A percentile compares a stretch with the other conserved stretches of the same genome.
phyloP scores from a whole-genome alignment of 352 stramenopile genomes.

The Phytopythium helicoides region DNA sequence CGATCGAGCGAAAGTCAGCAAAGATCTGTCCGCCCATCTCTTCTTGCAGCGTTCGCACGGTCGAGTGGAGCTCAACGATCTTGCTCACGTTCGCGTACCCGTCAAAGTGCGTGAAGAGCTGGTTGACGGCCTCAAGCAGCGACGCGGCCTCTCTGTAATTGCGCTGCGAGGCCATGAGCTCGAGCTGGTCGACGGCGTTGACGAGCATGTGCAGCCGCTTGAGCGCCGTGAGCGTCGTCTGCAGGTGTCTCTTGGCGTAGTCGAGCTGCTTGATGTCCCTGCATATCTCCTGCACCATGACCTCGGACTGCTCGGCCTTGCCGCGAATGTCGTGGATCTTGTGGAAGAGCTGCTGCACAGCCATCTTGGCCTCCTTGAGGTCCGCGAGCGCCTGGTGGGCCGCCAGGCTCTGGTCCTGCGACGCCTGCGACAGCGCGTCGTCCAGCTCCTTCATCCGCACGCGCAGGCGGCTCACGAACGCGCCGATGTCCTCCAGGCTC shows the following conservation, averaged over 20 bases:
- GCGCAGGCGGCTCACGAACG: slow-evolving; percentile 79
- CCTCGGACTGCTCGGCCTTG: slow-evolving; percentile 95
- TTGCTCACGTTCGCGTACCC: slow-evolving; percentile 90
- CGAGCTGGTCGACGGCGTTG: slow-evolving; percentile 94
- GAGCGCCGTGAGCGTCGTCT: slow-evolving; percentile 93
- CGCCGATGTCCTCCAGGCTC: slow-evolving; percentile 71
- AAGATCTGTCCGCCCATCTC: slow-evolving; percentile 88
- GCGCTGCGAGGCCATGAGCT: slow-evolving; percentile 74
- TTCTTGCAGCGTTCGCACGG: slow-evolving; percentile 88
- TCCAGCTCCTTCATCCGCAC: slow-evolving; percentile 81
- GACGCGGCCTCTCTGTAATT: slow-evolving; percentile 95
- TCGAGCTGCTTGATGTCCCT: slow-evolving; percentile 98
- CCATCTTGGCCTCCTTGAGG: slow-evolving; percentile 80
- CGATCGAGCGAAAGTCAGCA: slow-evolving; percentile 87
- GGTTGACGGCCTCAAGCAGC: slow-evolving; percentile 95
- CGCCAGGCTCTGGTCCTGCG: slow-evolving; percentile 73
- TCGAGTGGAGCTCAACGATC: slow-evolving; percentile 92
- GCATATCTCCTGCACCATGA: slow-evolving; percentile 98
- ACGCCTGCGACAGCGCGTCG: slow-evolving; percentile 73
- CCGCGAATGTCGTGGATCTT: slow-evolving; percentile 93
- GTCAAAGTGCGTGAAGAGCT: slow-evolving; percentile 97
- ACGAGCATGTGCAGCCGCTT: slow-evolving; percentile 98
- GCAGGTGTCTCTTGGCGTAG: slow-evolving; percentile 96
- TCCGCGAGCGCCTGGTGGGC: slow-evolving; percentile 76
- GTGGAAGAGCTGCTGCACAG: slow-evolving; percentile 87